Percentiles rank a stretch among this genome's conserved stretches.
Conservation (phyloP, 306 rosid species). For the Malus orientalis region DNA sequence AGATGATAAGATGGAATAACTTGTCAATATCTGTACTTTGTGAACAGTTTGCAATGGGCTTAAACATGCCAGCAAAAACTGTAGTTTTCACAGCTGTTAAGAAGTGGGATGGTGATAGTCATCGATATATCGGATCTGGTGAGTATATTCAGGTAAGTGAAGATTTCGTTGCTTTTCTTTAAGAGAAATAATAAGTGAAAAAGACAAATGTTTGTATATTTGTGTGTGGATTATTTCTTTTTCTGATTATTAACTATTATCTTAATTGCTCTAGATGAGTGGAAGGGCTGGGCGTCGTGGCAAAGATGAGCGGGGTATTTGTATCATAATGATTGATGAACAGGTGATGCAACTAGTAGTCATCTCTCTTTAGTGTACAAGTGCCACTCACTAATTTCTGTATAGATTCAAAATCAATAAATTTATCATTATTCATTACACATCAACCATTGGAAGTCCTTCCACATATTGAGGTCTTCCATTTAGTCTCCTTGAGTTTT, state of each 20-base stretch:
- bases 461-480: background rate
- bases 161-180: constrained; percentile 8
- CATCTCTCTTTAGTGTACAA: background rate
- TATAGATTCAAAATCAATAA: background rate
- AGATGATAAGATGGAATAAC: constrained; percentile 6
- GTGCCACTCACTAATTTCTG: background rate
- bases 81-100: constrained; percentile 94
- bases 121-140: constrained; percentile 92
- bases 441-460: background rate
- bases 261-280: constrained; percentile 55
- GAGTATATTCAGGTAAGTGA: constrained; percentile 92
- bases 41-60: constrained; percentile 95
- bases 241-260: background rate
- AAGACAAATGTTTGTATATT: background rate
- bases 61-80: constrained; percentile 98
- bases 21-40: constrained; percentile 8
- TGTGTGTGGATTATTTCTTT: background rate
- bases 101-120: constrained; percentile 99
- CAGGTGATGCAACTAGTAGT: constrained; percentile 45
- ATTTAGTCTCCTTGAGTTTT: background rate
- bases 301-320: constrained; percentile 93
- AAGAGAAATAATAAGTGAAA: background rate
- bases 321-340: constrained; percentile 94
- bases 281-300: constrained; percentile 99
- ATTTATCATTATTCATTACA: background rate